Base-by-base conservation (phyloP, 768 basidiomycete species). In the Cystofilobasidium ferigula region DNA sequence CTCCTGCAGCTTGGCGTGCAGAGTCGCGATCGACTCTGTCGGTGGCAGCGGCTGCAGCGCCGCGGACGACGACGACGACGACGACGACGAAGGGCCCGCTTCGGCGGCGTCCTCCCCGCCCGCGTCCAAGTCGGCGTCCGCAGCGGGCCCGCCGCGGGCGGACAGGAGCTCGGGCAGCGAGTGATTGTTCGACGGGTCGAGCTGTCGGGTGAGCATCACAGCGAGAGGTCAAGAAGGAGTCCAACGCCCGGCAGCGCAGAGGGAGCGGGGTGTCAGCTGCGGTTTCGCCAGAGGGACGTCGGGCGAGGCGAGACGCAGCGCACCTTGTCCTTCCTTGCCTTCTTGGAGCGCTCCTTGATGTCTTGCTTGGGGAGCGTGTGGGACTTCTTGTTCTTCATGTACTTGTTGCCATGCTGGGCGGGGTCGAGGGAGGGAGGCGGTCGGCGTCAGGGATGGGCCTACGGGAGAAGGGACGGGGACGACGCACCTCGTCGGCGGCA, bases 111-210 rank as follows among this genome's bases (percentile, higher is more conserved):
- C 71, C 14, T 79, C 74, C 16, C 74, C 75, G 0, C 68, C 75
- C 1, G 73, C 77, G 34, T 78, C 78, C 3, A 69, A 75, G 20
- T 59, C 76, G 32, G 73, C 74, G 7, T 78, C 70, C 8, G 72
- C 78, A 24, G 5, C 51, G 14, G 12, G 18, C 8, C 18, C 14
- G 20, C 10, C 40, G 72, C 85, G 86, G 64, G 81, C 81, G 73
- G 88, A 85, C 36, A 89, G 79, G 53, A 78, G 73, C 66, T 95
- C 89, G 32, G 89, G 73, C 53, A 85, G 76, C 14, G 83, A 83
- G 72, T 88, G 89, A 73, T 92, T 81, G 77, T 94, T 92, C 8
- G 84, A 86, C 0, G 94, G 94, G 75, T 98, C 91, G 71, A 95
- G 87, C 92, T 98, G 69, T 30, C 18, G 34, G 40, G 34, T 16